Conservation (phyloP, 257 asterid genomes). For the Knoxia roxburghii region DNA sequence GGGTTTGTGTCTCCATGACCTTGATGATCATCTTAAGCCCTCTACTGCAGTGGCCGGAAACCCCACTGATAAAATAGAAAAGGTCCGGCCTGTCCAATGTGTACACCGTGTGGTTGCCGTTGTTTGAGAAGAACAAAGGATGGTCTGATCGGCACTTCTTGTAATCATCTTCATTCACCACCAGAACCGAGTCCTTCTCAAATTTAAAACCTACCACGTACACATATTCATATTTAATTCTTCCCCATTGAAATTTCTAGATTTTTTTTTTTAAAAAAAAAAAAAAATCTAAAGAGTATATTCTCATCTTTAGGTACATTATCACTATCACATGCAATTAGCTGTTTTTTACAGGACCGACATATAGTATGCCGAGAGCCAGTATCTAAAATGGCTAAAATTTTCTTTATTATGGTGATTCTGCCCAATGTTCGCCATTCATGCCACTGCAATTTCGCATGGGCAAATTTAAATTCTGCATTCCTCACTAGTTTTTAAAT, state of each 20-base stretch:
- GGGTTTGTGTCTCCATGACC: constrained; percentile 43
- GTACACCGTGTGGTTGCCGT: constrained; percentile 34
- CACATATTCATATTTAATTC: background rate
- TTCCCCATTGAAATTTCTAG: background rate
- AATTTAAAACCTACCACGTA: constrained; percentile 40
- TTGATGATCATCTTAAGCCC: constrained; percentile 69
- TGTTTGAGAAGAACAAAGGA: constrained; percentile 63
- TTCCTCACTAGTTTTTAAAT: too few species aligned
- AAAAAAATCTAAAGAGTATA: too few species aligned
- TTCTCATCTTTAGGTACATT: too few species aligned
- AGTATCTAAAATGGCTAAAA: too few species aligned
- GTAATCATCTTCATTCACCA: constrained; percentile 51
- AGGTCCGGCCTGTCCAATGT: constrained; percentile 43
- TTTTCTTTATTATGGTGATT: too few species aligned
- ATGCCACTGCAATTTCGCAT: too few species aligned
- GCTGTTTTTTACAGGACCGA: too few species aligned
- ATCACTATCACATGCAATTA: too few species aligned
- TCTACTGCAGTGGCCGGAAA: constrained; percentile 59
- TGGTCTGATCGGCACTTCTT: constrained; percentile 51
- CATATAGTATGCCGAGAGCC: too few species aligned
- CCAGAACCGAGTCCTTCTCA: constrained; percentile 61
- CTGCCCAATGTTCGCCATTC: too few species aligned
- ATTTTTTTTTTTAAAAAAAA: background rate
- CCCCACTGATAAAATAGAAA: constrained; percentile 77
- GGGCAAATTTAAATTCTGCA: too few species aligned